These are phyloP conservation scores for Wickerhamiella lipophila DNA, from an alignment of 805 yeast genomes.

Conservation along the genomic window DNA sequence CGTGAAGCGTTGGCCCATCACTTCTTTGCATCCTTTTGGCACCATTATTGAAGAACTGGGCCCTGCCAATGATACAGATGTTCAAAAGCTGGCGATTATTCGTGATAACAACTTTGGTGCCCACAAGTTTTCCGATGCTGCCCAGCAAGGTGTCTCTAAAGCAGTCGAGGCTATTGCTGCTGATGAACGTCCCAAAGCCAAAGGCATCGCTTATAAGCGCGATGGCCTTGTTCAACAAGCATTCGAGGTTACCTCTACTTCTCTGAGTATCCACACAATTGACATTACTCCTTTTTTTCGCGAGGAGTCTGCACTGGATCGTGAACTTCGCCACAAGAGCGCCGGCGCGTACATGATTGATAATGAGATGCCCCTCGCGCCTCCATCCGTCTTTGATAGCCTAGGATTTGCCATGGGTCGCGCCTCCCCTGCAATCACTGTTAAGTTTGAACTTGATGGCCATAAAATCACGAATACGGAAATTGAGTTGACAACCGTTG, in stretches of 20 bases:
- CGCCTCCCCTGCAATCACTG: slow-evolving; percentile 56
- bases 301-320: slow-evolving; percentile 66
- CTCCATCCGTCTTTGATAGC: slow-evolving; percentile 32
- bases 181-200: slow-evolving; percentile 9
- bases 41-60: slow-evolving; percentile 82
- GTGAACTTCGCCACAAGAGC: slow-evolving; percentile 82
- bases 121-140: slow-evolving; percentile 33
- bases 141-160: slow-evolving; percentile 31
- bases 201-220: slow-evolving; percentile 43
- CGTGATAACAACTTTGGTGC: slow-evolving; percentile 46
- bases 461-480: slow-evolving; percentile 64
- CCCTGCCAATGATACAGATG: slow-evolving; percentile 55
- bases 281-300: slow-evolving; percentile 65
- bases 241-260: slow-evolving; percentile 55
- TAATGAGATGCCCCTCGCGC: slow-evolving; percentile 51
- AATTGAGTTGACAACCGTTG: slow-evolving; percentile 59
- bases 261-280: slow-evolving; percentile 70
- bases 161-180: slow-evolving; percentile 16
- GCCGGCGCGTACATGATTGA: slow-evolving; percentile 69
- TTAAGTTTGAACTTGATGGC: slow-evolving; percentile 68
- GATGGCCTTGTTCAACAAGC: slow-evolving; percentile 60
- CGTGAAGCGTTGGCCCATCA: slow-evolving; percentile 97
- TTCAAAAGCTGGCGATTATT: slow-evolving; percentile 77
- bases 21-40: slow-evolving; percentile 96
- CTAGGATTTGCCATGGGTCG: slow-evolving; percentile 42